Evolutionary conservation across 495 filamentous ascomycete genomes (phyloP).

Genomic region (Amphirosellinia nigrospora): DNA sequence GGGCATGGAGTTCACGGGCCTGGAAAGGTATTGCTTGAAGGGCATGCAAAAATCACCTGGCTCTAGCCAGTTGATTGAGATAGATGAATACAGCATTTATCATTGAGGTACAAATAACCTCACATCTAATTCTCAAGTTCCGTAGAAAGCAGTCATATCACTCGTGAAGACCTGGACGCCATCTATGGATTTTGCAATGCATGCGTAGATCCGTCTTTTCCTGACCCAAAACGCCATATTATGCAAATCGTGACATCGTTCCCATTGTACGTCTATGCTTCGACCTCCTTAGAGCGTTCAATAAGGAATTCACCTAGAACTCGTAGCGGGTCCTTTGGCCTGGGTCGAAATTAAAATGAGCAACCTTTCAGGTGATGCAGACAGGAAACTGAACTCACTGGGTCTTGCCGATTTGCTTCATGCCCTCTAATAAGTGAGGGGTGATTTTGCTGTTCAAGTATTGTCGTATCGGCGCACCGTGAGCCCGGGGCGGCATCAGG

Average conservation of each 20-base stretch:
- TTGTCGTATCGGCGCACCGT: constrained; percentile 84
- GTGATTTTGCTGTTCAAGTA: constrained; percentile 93
- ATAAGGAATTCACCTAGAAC: constrained; percentile 87
- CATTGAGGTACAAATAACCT: constrained; percentile 31
- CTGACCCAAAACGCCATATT: constrained; percentile 33
- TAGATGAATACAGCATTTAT: constrained; percentile 34
- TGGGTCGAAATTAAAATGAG: constrained; percentile 33
- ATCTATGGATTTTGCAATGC: constrained; percentile 24
- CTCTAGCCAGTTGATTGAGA: constrained; percentile 32
- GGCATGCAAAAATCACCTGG: constrained; percentile 31
- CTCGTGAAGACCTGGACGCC: constrained; percentile 24
- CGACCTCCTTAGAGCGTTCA: constrained; percentile 78
- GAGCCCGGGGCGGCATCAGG: constrained; percentile 62
- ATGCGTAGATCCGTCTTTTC: constrained; percentile 18
- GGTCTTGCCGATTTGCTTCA: constrained; percentile 85
- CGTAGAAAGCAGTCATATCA: constrained; percentile 35
- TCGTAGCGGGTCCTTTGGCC: constrained; percentile 83
- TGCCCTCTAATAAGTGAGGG: constrained; percentile 81
- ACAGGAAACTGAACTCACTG: constrained; percentile 64
- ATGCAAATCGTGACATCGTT: constrained; percentile 22
- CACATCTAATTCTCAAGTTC: constrained; percentile 22
- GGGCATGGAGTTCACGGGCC: constrained; percentile 42
- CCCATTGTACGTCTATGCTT: constrained; percentile 41
- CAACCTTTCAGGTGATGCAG: neutral
- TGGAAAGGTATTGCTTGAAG: constrained; percentile 39